phyloP scores from a whole-genome alignment of 345 rosid genomes.

The Eutrema yunnanense region DNA sequence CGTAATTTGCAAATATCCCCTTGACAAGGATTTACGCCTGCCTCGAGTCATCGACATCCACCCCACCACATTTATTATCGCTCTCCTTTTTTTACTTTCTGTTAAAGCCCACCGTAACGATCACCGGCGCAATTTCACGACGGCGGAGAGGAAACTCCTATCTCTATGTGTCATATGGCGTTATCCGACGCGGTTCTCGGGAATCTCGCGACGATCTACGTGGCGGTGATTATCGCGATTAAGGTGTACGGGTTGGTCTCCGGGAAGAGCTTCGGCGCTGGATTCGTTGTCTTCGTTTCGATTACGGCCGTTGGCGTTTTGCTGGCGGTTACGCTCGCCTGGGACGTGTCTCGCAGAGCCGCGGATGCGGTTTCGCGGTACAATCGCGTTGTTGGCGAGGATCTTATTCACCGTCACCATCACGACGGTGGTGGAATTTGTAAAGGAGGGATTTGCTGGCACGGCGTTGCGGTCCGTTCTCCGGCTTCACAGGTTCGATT shows the following conservation, averaged over 20 bases:
- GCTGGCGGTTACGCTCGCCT: conserved; percentile 67
- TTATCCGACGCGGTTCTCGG: conserved; percentile 77
- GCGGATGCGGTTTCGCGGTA: conserved; percentile 51
- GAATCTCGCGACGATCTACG: conserved; percentile 79
- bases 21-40: conserved; percentile 2
- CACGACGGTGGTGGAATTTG: conserved; percentile 58
- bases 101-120: background rate
- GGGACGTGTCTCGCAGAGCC: conserved; percentile 87
- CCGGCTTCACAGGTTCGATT: conserved; percentile 95
- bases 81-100: background rate
- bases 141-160: background rate
- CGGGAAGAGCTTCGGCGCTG: conserved; percentile 64
- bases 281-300: conserved; percentile 60
- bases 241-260: conserved; percentile 52
- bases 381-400: conserved; percentile 20
- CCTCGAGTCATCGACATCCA: background rate
- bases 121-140: background rate
- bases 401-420: conserved; percentile 35
- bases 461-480: conserved; percentile 88
- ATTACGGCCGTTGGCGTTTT: conserved; percentile 57
- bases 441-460: conserved; percentile 98
- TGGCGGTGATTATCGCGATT: conserved; percentile 69
- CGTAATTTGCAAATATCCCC: background rate
- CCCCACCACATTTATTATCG: conserved; percentile 12
- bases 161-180: conserved; percentile 50